These are phyloP conservation scores for Coleophoma crateriformis DNA, from an alignment of 2,329 filamentous ascomycete species.

Conservation along the genomic window DNA sequence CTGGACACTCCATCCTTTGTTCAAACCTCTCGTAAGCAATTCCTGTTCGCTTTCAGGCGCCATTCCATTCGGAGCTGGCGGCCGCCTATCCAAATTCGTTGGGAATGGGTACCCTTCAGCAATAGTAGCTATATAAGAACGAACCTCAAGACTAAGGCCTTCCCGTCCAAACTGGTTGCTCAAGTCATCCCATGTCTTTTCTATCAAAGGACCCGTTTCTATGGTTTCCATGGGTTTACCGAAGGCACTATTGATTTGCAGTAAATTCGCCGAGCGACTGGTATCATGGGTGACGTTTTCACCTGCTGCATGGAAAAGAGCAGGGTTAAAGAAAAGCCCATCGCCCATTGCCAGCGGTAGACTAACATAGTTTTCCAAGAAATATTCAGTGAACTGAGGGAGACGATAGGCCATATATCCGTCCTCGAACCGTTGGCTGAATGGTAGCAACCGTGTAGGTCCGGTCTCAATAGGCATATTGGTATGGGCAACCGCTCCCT, in stretches of 20 bases:
- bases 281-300: slow-evolving; percentile 43
- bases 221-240: slow-evolving; percentile 60
- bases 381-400: slow-evolving; percentile 47
- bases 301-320: slow-evolving; percentile 57
- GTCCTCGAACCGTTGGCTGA: slow-evolving; percentile 49
- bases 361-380: slow-evolving; percentile 44
- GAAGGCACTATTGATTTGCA: slow-evolving; percentile 57
- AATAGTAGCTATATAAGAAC: slow-evolving; percentile 42
- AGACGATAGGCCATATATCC: slow-evolving; percentile 54
- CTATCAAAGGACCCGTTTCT: slow-evolving; percentile 43
- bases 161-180: neutral
- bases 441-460: slow-evolving; percentile 55
- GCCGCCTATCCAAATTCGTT: slow-evolving; percentile 52
- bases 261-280: slow-evolving; percentile 51
- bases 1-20: slow-evolving; percentile 31
- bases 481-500: slow-evolving; percentile 57
- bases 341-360: slow-evolving; percentile 50
- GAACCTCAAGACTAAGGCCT: slow-evolving; percentile 26
- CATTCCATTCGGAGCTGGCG: slow-evolving; percentile 51
- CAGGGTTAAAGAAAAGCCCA: slow-evolving; percentile 59
- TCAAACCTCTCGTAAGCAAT: slow-evolving; percentile 37
- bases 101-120: slow-evolving; percentile 57
- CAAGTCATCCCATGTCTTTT: slow-evolving; percentile 37
- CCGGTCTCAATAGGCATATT: slow-evolving; percentile 54
- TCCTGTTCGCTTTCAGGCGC: slow-evolving; percentile 55